Conservation (phyloP, 2,329 filamentous ascomycete species). For the Fusarium torreyae region DNA sequence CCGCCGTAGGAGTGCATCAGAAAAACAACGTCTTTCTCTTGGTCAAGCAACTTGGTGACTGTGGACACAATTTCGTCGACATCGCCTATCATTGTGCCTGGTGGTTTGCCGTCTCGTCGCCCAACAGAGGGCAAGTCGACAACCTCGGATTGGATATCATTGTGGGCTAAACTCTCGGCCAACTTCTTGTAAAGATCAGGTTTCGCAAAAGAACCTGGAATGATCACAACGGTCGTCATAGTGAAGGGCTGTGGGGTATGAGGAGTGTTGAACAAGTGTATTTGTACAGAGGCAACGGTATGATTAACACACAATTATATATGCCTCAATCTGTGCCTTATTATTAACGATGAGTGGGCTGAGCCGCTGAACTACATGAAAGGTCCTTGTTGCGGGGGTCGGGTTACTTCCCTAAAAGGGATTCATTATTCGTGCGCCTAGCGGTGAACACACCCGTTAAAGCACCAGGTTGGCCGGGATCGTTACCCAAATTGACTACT, state of each 20-base stretch:
- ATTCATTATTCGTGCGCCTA: too few relatives aligned
- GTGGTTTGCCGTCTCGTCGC: background rate
- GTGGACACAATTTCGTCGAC: conserved; percentile 11
- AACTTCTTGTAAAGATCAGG: conserved; percentile 5
- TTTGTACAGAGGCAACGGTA: too few relatives aligned
- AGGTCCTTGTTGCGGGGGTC: too few relatives aligned
- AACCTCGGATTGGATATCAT: background rate
- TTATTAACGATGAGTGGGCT: too few relatives aligned
- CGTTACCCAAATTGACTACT: too few relatives aligned
- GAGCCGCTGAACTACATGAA: too few relatives aligned
- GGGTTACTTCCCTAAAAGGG: too few relatives aligned
- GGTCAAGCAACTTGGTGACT: background rate
- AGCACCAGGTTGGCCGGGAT: too few relatives aligned
- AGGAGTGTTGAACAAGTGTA: too few relatives aligned
- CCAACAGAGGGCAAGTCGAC: conserved; percentile 23
- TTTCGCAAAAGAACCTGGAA: conserved; percentile 23
- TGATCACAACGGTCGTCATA: conserved; percentile 15
- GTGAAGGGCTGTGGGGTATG: background rate
- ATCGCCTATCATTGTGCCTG: conserved; percentile 16
- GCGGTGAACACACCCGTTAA: too few relatives aligned
- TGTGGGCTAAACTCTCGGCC: background rate
- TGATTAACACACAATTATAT: too few relatives aligned
- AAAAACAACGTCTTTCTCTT: conserved; percentile 5
- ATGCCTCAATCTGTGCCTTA: too few relatives aligned
- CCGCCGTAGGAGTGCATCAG: conserved; percentile 26